Evolutionary conservation across 805 yeast species (phyloP).

Genomic region (Ogataea paradorogensis): DNA sequence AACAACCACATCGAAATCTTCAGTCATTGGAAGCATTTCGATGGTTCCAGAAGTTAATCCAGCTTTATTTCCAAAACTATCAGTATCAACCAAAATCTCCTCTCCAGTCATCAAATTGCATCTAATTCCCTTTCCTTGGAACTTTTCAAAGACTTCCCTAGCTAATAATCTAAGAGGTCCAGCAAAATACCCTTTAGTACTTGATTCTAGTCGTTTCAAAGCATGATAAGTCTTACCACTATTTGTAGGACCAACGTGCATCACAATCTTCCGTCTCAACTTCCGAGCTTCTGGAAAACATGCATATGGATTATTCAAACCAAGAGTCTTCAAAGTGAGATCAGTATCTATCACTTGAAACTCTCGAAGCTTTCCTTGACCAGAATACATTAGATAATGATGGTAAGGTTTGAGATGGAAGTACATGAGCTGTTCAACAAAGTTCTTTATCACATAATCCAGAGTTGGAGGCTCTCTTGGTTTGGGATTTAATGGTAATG

Average conservation of each 20-base stretch:
- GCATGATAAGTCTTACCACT: slow-evolving; percentile 93
- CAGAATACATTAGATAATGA: slow-evolving; percentile 27
- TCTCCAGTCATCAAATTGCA: slow-evolving; percentile 96
- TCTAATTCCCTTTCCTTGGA: slow-evolving; percentile 58
- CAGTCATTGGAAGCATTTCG: slow-evolving; percentile 80
- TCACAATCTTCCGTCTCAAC: slow-evolving; percentile 71
- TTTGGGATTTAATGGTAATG: slow-evolving; percentile 9
- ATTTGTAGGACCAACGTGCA: slow-evolving; percentile 98
- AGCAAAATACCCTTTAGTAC: slow-evolving; percentile 82
- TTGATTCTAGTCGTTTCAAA: slow-evolving; percentile 57
- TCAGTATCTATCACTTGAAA: slow-evolving; percentile 32
- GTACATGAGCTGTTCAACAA: slow-evolving; percentile 31
- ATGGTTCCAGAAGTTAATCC: slow-evolving; percentile 82
- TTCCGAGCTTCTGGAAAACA: slow-evolving; percentile 88
- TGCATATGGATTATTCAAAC: slow-evolving; percentile 58
- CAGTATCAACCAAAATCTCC: slow-evolving; percentile 72
- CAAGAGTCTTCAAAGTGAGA: slow-evolving; percentile 36
- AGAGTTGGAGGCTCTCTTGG: slow-evolving; percentile 5
- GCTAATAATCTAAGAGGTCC: slow-evolving; percentile 92
- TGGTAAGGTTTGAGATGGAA: slow-evolving; percentile 30
- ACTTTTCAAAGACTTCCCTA: slow-evolving; percentile 83
- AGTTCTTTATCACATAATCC: slow-evolving; percentile 19
- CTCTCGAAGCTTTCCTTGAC: slow-evolving; percentile 26
- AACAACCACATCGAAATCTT: slow-evolving; percentile 78
- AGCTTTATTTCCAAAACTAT: slow-evolving; percentile 69